A percentile compares a stretch with the other conserved stretches of the same genome.
Evolutionary conservation across 176 grass and related monocot species (phyloP).

Genomic region (Avena eriantha): DNA sequence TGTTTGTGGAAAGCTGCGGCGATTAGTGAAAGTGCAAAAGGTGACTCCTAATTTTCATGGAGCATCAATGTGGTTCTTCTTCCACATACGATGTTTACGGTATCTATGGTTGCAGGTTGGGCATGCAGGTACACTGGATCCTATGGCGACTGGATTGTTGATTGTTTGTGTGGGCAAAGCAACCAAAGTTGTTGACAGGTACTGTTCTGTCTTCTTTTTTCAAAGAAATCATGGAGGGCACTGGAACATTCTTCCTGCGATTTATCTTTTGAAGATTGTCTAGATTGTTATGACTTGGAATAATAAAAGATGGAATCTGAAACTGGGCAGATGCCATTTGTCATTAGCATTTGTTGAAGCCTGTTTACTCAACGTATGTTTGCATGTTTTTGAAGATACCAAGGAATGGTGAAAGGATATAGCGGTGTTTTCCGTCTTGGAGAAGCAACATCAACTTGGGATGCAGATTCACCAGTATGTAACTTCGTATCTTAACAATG

Average conservation of each 20-base stretch:
- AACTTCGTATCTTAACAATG: constrained; percentile 6
- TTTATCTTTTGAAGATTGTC: neutral
- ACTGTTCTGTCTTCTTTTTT: constrained; percentile 12
- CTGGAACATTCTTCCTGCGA: neutral
- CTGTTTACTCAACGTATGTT: neutral
- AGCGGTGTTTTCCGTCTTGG: constrained; percentile 89
- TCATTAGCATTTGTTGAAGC: neutral
- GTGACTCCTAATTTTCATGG: constrained; percentile 29
- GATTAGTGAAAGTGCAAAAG: constrained; percentile 96
- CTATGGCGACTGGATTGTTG: constrained; percentile 92
- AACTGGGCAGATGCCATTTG: neutral
- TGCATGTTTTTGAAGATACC: constrained; percentile 68
- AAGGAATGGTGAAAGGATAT: constrained; percentile 95
- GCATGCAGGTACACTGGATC: constrained; percentile 94
- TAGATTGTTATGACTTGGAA: neutral
- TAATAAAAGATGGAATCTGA: neutral
- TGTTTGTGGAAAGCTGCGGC: constrained; percentile 93
- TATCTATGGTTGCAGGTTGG: constrained; percentile 65
- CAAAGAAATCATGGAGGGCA: neutral
- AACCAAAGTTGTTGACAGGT: constrained; percentile 98
- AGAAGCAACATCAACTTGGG: constrained; percentile 99
- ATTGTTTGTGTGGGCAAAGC: constrained; percentile 98
- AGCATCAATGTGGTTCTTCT: neutral
- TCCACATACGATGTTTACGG: constrained; percentile 6
- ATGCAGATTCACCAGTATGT: constrained; percentile 95